Percentiles rank a stretch among this genome's conserved stretches.
These are phyloP conservation scores for Ramalina intermedia DNA, from an alignment of 495 filamentous ascomycete genomes.

Conservation along the genomic window DNA sequence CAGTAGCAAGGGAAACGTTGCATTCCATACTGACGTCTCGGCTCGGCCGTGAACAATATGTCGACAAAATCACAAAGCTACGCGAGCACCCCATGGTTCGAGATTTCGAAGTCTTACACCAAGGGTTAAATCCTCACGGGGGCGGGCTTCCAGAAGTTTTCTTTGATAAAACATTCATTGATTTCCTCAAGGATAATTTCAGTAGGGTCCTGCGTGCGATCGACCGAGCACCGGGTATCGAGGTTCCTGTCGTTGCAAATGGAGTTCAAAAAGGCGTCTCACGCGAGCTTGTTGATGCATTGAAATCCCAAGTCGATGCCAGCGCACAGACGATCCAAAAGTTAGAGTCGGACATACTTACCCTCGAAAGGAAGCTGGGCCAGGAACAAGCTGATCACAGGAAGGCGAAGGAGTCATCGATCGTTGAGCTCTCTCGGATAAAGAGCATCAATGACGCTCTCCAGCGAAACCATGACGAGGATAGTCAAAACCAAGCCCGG, in stretches of 20 bases:
- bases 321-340: slow-evolving; percentile 54
- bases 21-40: slow-evolving; percentile 66
- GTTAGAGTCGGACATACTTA: slow-evolving; percentile 48
- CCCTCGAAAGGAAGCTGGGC: slow-evolving; percentile 52
- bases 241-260: slow-evolving; percentile 64
- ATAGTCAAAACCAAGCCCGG: slow-evolving; percentile 32
- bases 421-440: slow-evolving; percentile 49
- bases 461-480: slow-evolving; percentile 53
- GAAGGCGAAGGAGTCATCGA: slow-evolving; percentile 51
- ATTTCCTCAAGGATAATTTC: slow-evolving; percentile 93
- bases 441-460: slow-evolving; percentile 57
- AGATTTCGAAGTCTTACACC: slow-evolving; percentile 79
- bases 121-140: slow-evolving; percentile 39
- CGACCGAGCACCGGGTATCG: slow-evolving; percentile 78
- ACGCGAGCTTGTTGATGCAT: slow-evolving; percentile 65
- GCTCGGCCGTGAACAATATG: slow-evolving; percentile 77
- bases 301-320: slow-evolving; percentile 64
- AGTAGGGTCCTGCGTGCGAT: slow-evolving; percentile 73
- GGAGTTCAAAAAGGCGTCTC: slow-evolving; percentile 74
- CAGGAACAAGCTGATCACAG: slow-evolving; percentile 67
- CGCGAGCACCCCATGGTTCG: slow-evolving; percentile 70
- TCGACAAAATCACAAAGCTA: slow-evolving; percentile 67
- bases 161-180: slow-evolving; percentile 76
- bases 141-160: slow-evolving; percentile 67
- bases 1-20: slow-evolving; percentile 68